phyloP scores from a whole-genome alignment of 1,139 yeast genomes.

The Diutina neorugosa region DNA sequence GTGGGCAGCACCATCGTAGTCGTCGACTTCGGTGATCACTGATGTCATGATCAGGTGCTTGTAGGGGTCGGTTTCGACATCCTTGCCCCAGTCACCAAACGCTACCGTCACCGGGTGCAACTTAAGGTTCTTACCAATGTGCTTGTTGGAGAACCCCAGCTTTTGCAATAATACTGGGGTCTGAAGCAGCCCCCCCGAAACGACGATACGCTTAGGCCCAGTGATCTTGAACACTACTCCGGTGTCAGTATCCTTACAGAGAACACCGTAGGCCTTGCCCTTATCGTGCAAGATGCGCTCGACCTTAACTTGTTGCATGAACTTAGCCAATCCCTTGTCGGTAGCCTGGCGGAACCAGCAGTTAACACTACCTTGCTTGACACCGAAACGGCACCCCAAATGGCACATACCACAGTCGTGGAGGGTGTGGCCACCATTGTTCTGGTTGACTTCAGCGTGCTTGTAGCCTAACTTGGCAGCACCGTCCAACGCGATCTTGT shows the following conservation, averaged over 20 bases:
- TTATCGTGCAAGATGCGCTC: constrained; percentile 23
- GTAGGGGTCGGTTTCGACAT: constrained; percentile 20
- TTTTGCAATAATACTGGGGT: constrained; percentile 40
- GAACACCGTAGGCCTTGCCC: constrained; percentile 35
- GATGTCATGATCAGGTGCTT: constrained; percentile 39
- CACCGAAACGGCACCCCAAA: constrained; percentile 40
- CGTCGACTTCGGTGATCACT: constrained; percentile 37
- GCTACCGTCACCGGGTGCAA: constrained; percentile 38
- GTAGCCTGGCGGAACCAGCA: constrained; percentile 44
- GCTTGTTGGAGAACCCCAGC: constrained; percentile 41
- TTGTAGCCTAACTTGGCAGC: constrained; percentile 34
- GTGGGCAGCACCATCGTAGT: constrained; percentile 43
- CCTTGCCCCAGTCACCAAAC: constrained; percentile 23
- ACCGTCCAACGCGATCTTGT: constrained; percentile 33
- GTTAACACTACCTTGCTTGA: constrained; percentile 41
- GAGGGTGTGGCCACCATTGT: constrained; percentile 30
- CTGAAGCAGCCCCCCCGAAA: constrained; percentile 38
- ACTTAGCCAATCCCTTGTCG: constrained; percentile 28
- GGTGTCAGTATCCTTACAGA: constrained; percentile 20
- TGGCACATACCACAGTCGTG: constrained; percentile 44
- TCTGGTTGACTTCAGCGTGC: constrained; percentile 32
- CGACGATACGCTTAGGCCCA: constrained; percentile 36
- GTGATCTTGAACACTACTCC: constrained; percentile 23
- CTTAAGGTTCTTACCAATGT: constrained; percentile 43
- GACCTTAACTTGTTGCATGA: constrained; percentile 39